Evolutionary conservation across 2,329 filamentous ascomycete genomes (phyloP).

Genomic region (Clonostachys rosea): DNA sequence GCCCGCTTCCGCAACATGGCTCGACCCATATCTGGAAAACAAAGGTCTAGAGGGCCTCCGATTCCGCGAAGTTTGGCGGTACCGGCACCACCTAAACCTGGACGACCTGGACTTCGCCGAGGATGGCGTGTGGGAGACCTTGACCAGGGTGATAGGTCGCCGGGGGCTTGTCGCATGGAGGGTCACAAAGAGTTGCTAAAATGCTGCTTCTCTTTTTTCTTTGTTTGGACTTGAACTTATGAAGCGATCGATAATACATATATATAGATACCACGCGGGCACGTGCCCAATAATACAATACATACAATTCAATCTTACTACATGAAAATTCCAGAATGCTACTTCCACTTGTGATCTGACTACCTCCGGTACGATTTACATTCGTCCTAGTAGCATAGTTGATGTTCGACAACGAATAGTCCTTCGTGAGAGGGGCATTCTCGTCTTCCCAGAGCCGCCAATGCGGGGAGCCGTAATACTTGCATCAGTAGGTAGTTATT

Average conservation of each 20-base stretch:
- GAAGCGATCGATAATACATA: neutral
- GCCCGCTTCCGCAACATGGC: slow-evolving; percentile 65
- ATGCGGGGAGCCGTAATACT: too few relatives aligned
- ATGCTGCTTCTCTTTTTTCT: neutral
- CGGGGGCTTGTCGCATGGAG: slow-evolving; percentile 59
- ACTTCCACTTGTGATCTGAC: too few relatives aligned
- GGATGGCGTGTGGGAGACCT: slow-evolving; percentile 69
- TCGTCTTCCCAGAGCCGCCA: too few relatives aligned
- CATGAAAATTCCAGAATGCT: too few relatives aligned
- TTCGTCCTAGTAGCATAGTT: too few relatives aligned
- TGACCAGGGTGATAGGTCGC: slow-evolving; percentile 62
- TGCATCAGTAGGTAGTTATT: too few relatives aligned
- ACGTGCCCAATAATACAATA: neutral
- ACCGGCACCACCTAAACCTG: slow-evolving; percentile 65
- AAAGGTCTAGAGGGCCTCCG: slow-evolving; percentile 54
- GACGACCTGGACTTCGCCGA: slow-evolving; percentile 78
- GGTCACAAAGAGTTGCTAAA: slow-evolving; percentile 55
- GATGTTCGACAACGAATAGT: too few relatives aligned
- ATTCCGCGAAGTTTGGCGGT: slow-evolving; percentile 67
- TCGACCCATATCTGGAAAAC: slow-evolving; percentile 58
- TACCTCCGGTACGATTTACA: too few relatives aligned
- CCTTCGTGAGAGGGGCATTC: too few relatives aligned
- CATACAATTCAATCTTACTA: neutral
- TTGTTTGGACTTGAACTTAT: neutral
- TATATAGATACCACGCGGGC: neutral